These are phyloP conservation scores for Petunia hybrid DNA, from an alignment of 305 asterid genomes.

Conservation along the genomic window DNA sequence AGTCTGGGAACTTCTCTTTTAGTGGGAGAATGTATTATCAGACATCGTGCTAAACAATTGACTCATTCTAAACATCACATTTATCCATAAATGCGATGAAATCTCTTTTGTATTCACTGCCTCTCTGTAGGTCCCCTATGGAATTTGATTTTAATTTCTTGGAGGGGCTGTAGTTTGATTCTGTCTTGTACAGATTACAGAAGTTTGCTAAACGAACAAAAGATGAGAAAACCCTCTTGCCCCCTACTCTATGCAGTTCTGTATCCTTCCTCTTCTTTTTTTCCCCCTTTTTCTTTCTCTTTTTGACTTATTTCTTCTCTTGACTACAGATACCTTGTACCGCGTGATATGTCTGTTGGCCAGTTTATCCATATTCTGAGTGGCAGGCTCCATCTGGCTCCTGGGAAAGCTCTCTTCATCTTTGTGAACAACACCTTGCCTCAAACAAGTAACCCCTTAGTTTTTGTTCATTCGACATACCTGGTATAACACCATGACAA, in stretches of 20 bases:
- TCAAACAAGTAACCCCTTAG: conserved; percentile 70
- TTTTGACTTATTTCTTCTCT: not conserved
- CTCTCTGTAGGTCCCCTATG: not conserved
- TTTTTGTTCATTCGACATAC: not conserved
- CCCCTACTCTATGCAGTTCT: not conserved
- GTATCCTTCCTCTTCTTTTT: not conserved
- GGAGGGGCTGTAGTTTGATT: not conserved
- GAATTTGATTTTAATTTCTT: conserved; percentile 24
- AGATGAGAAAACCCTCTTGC: not conserved
- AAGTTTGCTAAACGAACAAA: not conserved
- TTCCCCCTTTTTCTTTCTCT: not conserved
- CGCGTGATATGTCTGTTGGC: conserved; percentile 95
- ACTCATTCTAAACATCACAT: not conserved
- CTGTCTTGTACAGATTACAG: not conserved
- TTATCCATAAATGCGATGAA: not conserved
- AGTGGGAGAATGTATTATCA: not conserved
- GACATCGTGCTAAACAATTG: not conserved
- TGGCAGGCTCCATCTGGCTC: conserved; percentile 83
- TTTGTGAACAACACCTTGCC: conserved; percentile 88
- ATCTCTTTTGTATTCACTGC: not conserved
- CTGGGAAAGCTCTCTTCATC: conserved; percentile 90
- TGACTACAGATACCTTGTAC: conserved; percentile 79
- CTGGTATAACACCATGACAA: not conserved
- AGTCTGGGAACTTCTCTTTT: conserved; percentile 20
- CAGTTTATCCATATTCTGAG: conserved; percentile 84